Evolutionary conservation across 768 basidiomycete species (phyloP), one percentile per base, ranked within the genome.

Genomic region (Russula virescens): DNA sequence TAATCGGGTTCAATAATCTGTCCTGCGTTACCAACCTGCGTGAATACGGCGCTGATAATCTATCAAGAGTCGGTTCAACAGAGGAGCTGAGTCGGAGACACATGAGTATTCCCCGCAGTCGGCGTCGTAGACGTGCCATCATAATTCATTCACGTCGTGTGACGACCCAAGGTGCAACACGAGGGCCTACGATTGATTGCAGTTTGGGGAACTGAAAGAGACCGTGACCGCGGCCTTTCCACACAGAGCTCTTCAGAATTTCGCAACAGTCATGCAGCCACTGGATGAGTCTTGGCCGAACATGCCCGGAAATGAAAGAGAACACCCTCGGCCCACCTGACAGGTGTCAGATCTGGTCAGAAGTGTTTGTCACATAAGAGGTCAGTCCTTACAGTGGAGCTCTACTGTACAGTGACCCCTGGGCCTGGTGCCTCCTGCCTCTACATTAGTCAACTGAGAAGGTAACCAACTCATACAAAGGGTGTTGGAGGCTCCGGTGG

Each of bases 311-410:
- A 58, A 60, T 60, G 59, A 60, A 46, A 25, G 21, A 21, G 42
- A 38, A 38, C 14, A 31, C 47, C 43, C 55, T 58, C 61, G 35
- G 52, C 35, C 21, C 61, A 62, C 50, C 61, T 62, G 61, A 62
- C 61, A 62, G 61, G 50, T 62, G 61, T 46, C 56, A 58, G 55
- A 51, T 58, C 55, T 45, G 31, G 49, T n/a, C 42, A 45, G 55
- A 62, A 62, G 43, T 40, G 35, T n/a, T 16, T 25, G 38, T 57
- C 61, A 47, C 61, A 51, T 57, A 42, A 43, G 25, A n/a, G 25
- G 61, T 38, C 42, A 13, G 55, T 31, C 55, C 34, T 21, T 25
- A 28, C 23, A 48, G 31, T 8, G 8, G 31, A 31, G 19, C 25
- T 28, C 40, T 13, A n/a, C n/a, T n/a, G n/a, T n/a, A 26, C 23